Evolutionary conservation across 345 rosid genomes (phyloP).

Genomic region (Citrus cavaleriei): DNA sequence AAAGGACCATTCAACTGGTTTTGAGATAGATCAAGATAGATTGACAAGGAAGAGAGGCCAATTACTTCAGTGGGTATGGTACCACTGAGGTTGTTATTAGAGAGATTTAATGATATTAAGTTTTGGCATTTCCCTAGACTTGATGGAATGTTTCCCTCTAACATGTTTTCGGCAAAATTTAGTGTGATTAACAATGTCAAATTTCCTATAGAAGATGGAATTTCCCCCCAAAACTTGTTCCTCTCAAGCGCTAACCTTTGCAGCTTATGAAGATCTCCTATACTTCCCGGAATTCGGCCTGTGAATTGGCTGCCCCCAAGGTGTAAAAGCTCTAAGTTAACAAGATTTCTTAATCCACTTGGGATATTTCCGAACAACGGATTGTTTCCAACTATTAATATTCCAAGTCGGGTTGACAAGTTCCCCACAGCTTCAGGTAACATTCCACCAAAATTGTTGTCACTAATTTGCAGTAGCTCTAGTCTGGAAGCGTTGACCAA

Average conservation of each 20-base stretch:
- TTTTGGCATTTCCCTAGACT: constrained; percentile 6
- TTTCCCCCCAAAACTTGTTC: neutral
- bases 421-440: constrained; percentile 2
- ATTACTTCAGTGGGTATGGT: constrained; percentile 16
- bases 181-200: neutral
- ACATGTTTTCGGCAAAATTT: neutral
- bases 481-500: too few species aligned
- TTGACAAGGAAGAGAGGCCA: constrained; percentile 13
- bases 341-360: neutral
- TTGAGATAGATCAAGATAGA: constrained; percentile 17
- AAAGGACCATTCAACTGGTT: constrained; percentile 30
- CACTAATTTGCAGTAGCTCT: fast-evolving
- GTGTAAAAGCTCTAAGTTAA: neutral
- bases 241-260: fast-evolving
- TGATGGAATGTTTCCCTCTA: constrained; percentile 20
- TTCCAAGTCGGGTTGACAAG: neutral
- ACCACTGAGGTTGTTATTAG: constrained; percentile 21
- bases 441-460: neutral
- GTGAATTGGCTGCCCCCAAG: neutral
- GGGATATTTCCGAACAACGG: neutral
- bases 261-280: constrained; percentile 4
- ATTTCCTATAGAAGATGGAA: constrained; percentile 19
- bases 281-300: neutral
- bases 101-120: neutral
- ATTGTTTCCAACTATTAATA: neutral